Evolutionary conservation across 768 basidiomycete genomes (phyloP), one percentile per base, ranked within the genome.

Genomic region (Boletus rubropictus): DNA sequence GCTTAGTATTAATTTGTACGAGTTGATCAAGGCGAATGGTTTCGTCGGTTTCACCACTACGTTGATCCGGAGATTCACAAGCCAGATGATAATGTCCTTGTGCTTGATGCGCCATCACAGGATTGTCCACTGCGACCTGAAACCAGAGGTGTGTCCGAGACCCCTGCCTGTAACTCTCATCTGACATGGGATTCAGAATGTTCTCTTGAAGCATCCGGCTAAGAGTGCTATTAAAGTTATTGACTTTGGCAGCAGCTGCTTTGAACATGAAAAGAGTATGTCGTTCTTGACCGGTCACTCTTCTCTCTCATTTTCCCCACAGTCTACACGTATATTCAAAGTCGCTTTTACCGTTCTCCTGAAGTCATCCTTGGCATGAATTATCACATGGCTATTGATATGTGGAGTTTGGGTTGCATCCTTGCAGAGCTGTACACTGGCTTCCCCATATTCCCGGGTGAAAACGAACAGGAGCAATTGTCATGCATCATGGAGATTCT

Each of bases 251-350:
- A 95, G 92, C 57, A 96, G 93, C 60, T 99, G 96, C 66, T 86
- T 97, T 54, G 96, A 98, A 64, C 86, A 95, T 56, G 96, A 98
- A 72, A 97, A 97, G 73, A 95, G 94, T 95, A 60, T 51, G 86
- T 70, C 7, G n/a, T 34, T 36, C 12, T 21, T n/a, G 17, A 32
- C 32, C 8, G 27, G 27, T 35, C 35, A 2, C 4, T 28, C 32
- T 25, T 34, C 15, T 38, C 32, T 52, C 38, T 60, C 27, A 57
- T 42, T 29, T 39, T 35, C 49, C 37, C 35, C 21, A 4, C 52
- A 99, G 96, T 99, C 53, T 99, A 98, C 67, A 99, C 96, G 1
- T 99, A 99, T 63, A 98, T 99, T 54, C 96, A 98, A 68, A 95
- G 92, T 70, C 89, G 96, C 34, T 99, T 99, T 74, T 99, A 99